A percentile compares a stretch with the other conserved stretches of the same genome.
Conservation (phyloP, 352 stramenopile species). For the Pythium sukuiense region DNA sequence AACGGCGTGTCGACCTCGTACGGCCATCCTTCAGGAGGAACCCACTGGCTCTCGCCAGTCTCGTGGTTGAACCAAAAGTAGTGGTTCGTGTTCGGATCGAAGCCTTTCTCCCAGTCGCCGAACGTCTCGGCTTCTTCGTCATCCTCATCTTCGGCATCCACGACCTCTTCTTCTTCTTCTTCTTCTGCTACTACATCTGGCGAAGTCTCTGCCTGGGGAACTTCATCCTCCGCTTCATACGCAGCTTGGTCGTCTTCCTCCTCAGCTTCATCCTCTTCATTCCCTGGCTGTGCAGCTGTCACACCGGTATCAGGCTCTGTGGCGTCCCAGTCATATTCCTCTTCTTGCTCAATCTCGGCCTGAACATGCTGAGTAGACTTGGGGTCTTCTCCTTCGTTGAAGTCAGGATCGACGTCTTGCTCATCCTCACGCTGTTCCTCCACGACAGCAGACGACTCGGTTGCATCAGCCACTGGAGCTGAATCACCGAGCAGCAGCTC, state of each 20-base stretch:
- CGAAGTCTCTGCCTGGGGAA: background rate
- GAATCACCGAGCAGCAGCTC: constrained; percentile 8
- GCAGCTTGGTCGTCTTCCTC: background rate
- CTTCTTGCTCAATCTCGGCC: background rate
- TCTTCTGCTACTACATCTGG: background rate
- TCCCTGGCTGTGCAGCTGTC: background rate
- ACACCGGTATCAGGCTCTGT: background rate
- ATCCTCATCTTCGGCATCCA: constrained; percentile 42
- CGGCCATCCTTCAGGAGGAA: constrained; percentile 71
- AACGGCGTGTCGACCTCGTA: constrained; percentile 69
- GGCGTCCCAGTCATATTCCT: constrained; percentile 11
- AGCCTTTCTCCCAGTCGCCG: constrained; percentile 86
- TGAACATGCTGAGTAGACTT: background rate
- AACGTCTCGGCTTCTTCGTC: constrained; percentile 79
- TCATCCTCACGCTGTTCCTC: background rate
- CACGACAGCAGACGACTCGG: background rate
- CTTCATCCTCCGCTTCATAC: background rate
- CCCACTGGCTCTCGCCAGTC: constrained; percentile 80
- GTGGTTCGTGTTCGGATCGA: constrained; percentile 77
- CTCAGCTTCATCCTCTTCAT: constrained; percentile 2
- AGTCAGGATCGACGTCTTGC: background rate
- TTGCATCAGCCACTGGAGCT: background rate
- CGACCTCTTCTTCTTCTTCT: constrained; percentile 18
- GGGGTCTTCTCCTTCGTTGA: background rate
- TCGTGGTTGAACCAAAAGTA: constrained; percentile 90